Conservation (phyloP, 192 early-diverging fungal species). For the Coemansia sp. region DNA sequence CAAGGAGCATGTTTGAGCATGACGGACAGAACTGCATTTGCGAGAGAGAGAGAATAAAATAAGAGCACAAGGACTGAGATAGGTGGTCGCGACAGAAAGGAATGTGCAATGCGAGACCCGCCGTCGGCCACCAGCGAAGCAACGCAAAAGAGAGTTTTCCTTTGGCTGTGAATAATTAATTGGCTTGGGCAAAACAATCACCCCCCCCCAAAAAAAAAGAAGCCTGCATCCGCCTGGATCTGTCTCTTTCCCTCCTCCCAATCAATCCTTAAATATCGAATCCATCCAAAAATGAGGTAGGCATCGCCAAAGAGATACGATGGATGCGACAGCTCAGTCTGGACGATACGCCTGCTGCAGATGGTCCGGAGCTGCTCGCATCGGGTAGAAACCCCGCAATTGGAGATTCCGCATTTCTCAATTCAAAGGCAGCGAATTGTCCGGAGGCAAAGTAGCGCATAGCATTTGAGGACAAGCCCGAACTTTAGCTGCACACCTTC, state of each 20-base stretch:
- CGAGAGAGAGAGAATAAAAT: neutral
- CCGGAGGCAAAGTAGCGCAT: no score
- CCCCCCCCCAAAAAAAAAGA: neutral
- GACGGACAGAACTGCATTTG: conserved; percentile 89
- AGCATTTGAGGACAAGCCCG: no score
- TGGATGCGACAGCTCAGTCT: conserved; percentile 2
- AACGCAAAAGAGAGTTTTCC: neutral
- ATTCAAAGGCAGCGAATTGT: neutral
- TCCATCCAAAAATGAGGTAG: conserved; percentile 25
- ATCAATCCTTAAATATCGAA: conserved; percentile 7
- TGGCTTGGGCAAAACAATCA: neutral
- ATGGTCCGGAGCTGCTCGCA: neutral
- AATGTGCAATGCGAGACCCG: neutral
- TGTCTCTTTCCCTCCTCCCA: neutral
- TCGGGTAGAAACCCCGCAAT: neutral
- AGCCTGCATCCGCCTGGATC: neutral
- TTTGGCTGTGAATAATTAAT: no score
- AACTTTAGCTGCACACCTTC: no score
- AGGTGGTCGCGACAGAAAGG: neutral
- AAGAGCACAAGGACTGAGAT: neutral
- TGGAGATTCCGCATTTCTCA: neutral
- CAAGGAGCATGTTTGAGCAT: conserved; percentile 83
- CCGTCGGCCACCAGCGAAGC: no score
- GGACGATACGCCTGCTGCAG: neutral
- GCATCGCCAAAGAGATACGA: neutral